Evolutionary conservation across 306 rosid species (phyloP), one percentile per base, ranked within the genome.

Genomic region (Lupinus albus): DNA sequence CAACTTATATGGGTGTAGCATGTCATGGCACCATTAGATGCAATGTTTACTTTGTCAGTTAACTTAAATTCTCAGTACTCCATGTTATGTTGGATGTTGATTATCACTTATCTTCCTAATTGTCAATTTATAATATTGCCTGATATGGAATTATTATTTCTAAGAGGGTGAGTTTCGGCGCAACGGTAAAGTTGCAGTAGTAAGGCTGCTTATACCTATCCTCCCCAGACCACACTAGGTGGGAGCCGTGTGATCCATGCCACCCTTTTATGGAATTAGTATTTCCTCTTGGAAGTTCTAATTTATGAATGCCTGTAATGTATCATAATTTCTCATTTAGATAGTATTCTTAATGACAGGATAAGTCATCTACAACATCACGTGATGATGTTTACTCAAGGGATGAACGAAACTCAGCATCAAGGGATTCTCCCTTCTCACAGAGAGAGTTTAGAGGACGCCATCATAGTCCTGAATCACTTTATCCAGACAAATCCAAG

Each of bases 391-490:
- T 82, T 75, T 80, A 82, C 73, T 80, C 97, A 52, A 71, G 84
- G 77, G 89, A 84, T 63, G 95, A 87, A 8, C 86, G 81, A 49
- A 78, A 45, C 69, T 67, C 84, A 36, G 75, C 77, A 53, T 42
- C 57, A 42, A 85, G 88, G 83, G 96, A 82, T 64, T 88, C 95
- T 71, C 87, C 97, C 80, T 78, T 81, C 77, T 59, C 70, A 4
- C 78, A 82, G 54, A 84, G 82, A 75, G 95, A 91, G 78, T 74
- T 73, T 46, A 83, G 88, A 72, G 86, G 82, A 63, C 79, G 75
- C 48, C 82, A 78, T 60, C 75, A 59, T 67, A 88, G 92, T 78
- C 90, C 91, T 52, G 91, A 83, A 46, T 77, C 77, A 9, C 79
- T 73, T 74, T 79, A 80, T 85, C 72, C 82, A 46, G 95, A 86